Percentiles rank a stretch among this genome's conserved stretches.
Conservation (phyloP, 2,329 filamentous ascomycete genomes). For the Nothopassalora personata region DNA sequence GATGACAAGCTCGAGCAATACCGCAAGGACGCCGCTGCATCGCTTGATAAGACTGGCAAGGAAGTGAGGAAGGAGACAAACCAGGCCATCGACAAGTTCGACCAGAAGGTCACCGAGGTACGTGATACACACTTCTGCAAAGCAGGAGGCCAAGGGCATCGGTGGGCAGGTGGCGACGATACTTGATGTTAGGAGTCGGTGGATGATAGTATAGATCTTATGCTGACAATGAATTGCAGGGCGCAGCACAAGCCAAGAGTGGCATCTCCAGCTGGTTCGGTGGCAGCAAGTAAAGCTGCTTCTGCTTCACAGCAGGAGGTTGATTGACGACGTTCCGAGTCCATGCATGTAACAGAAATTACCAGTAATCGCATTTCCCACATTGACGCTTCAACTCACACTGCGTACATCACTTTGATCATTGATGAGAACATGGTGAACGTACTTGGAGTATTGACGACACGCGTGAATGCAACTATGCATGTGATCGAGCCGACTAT, state of each 20-base stretch:
- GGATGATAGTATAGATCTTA: background rate
- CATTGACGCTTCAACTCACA: background rate
- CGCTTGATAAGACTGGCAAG: constrained; percentile 57
- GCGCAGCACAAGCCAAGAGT: constrained; percentile 75
- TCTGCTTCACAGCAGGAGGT: background rate
- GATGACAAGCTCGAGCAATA: constrained; percentile 25
- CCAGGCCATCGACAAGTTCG: constrained; percentile 66
- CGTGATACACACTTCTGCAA: constrained; percentile 18
- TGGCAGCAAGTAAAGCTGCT: constrained; percentile 34
- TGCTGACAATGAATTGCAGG: constrained; percentile 39
- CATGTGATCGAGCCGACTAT: background rate
- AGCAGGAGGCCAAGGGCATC: constrained; percentile 16
- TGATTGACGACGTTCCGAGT: background rate
- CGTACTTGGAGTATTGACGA: background rate
- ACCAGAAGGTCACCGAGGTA: constrained; percentile 61
- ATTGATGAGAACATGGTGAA: background rate
- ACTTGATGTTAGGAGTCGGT: background rate
- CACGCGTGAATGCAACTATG: background rate
- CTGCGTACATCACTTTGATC: background rate
- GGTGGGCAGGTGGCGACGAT: constrained; percentile 11
- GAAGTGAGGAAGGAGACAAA: constrained; percentile 39
- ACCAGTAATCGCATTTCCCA: background rate
- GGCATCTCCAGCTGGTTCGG: constrained; percentile 84
- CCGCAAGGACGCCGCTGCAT: constrained; percentile 46
- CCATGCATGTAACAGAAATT: background rate